A percentile compares a stretch with the other conserved stretches of the same genome.
phyloP scores from a whole-genome alignment of 805 yeast genomes.

The Saturnispora silvae region DNA sequence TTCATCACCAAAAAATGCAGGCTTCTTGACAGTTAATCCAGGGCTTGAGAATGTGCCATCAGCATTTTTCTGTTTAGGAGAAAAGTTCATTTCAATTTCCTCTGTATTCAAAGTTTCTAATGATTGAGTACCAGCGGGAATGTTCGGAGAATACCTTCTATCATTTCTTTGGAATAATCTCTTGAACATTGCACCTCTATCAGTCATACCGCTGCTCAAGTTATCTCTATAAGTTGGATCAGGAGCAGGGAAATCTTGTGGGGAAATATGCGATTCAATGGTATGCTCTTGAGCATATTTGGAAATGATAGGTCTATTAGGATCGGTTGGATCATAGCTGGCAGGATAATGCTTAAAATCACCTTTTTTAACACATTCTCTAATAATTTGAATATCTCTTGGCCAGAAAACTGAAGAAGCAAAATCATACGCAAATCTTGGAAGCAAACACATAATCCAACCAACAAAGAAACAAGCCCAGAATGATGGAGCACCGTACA shows the following conservation, averaged over 20 bases:
- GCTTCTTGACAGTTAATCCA: conserved; percentile 19
- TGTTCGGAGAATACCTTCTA: conserved; percentile 20
- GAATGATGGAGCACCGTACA: conserved; percentile 49
- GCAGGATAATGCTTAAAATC: conserved; percentile 57
- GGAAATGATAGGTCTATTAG: conserved; percentile 45
- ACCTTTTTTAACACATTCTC: conserved; percentile 61
- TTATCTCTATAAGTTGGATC: conserved; percentile 24
- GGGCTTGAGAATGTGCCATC: conserved; percentile 28
- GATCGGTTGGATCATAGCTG: conserved; percentile 74
- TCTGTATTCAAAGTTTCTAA: conserved; percentile 33
- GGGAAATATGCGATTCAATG: conserved; percentile 19
- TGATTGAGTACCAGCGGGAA: conserved; percentile 26
- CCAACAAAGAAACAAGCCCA: conserved; percentile 67
- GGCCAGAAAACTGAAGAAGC: conserved; percentile 45
- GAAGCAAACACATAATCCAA: conserved; percentile 50
- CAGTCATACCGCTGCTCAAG: conserved; percentile 25
- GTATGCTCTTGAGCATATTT: conserved; percentile 30
- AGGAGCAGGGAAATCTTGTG: conserved; percentile 11
- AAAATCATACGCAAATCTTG: conserved; percentile 55
- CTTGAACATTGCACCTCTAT: conserved; percentile 31
- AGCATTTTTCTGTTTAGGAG: conserved; percentile 12
- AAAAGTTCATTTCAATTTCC: conserved; percentile 38
- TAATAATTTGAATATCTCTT: conserved; percentile 57
- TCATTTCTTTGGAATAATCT: conserved; percentile 25
- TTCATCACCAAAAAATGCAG: conserved; percentile 10